Conservation (phyloP, 2,329 filamentous ascomycete genomes). For the Sphaerulina vaccinii region DNA sequence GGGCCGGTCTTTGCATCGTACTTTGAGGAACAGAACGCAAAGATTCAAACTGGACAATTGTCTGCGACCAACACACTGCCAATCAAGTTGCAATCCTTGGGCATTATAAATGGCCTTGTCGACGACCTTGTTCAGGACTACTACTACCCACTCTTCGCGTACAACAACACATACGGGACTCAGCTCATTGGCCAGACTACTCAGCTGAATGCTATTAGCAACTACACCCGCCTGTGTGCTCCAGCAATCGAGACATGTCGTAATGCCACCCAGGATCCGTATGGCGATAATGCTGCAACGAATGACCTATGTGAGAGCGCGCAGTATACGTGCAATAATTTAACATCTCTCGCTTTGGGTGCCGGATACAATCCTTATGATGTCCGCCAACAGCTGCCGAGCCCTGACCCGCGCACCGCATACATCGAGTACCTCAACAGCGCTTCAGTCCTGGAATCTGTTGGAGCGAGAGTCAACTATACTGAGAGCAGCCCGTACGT, state of each 20-base stretch:
- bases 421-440: conserved; percentile 54
- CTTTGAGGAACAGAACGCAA: conserved; percentile 62
- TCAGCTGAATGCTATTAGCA: conserved; percentile 46
- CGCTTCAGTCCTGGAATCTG: conserved; percentile 47
- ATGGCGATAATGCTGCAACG: conserved; percentile 23
- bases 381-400: conserved; percentile 53
- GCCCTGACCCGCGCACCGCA: conserved; percentile 54
- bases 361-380: conserved; percentile 44
- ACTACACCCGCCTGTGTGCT: conserved; percentile 44
- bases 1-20: conserved; percentile 62
- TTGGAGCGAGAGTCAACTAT: conserved; percentile 53
- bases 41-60: conserved; percentile 52
- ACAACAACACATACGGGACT: conserved; percentile 66
- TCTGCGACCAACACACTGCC: conserved; percentile 54
- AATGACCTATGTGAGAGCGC: conserved; percentile 26
- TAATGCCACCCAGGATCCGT: conserved; percentile 23
- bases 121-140: conserved; percentile 63
- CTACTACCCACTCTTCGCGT: conserved; percentile 57
- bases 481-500: conserved; percentile 45
- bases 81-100: conserved; percentile 62
- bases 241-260: conserved; percentile 39
- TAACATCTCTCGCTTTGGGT: conserved; percentile 24
- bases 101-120: conserved; percentile 70
- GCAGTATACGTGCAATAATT: conserved; percentile 25
- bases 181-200: conserved; percentile 55